phyloP scores from a whole-genome alignment of 208 protist genomes.

The Trypanosoma avium region DNA sequence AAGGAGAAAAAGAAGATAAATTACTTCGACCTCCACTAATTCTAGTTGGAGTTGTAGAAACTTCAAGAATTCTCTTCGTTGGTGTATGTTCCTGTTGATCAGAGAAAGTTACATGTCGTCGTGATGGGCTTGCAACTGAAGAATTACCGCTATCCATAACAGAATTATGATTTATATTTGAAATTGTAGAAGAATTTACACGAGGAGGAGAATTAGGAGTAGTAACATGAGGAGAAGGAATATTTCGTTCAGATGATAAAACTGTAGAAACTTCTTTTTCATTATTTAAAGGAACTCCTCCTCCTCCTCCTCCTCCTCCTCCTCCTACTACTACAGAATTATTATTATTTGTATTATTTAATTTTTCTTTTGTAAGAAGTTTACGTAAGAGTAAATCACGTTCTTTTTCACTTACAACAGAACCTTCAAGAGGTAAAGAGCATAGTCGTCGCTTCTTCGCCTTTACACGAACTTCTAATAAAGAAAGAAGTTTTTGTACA shows the following conservation, averaged over 20 bases:
- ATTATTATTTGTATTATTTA: slow-evolving; percentile 6
- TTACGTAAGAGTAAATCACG: slow-evolving; percentile 68
- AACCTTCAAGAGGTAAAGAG: slow-evolving; percentile 62
- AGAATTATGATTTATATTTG: no score
- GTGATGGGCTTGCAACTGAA: not conserved
- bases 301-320: no score
- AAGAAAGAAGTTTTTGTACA: slow-evolving; percentile 64
- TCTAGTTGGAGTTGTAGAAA: not conserved
- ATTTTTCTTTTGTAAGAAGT: slow-evolving; percentile 50
- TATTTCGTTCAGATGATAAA: no score
- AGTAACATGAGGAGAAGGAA: no score
- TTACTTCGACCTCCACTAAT: not conserved
- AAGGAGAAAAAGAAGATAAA: no score
- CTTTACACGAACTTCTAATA: slow-evolving; percentile 70
- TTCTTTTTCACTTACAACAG: slow-evolving; percentile 57
- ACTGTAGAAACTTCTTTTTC: no score
- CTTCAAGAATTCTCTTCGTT: not conserved
- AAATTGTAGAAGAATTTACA: no score
- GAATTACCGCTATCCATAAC: no score
- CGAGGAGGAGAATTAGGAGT: no score
- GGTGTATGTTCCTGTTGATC: not conserved
- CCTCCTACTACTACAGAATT: no score
- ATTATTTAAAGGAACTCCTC: no score
- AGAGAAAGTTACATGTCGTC: slow-evolving; percentile 11
- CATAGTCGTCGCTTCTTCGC: slow-evolving; percentile 62